Conservation (phyloP, 169 alveolate genomes). For the Plasmodium coatneyi region DNA sequence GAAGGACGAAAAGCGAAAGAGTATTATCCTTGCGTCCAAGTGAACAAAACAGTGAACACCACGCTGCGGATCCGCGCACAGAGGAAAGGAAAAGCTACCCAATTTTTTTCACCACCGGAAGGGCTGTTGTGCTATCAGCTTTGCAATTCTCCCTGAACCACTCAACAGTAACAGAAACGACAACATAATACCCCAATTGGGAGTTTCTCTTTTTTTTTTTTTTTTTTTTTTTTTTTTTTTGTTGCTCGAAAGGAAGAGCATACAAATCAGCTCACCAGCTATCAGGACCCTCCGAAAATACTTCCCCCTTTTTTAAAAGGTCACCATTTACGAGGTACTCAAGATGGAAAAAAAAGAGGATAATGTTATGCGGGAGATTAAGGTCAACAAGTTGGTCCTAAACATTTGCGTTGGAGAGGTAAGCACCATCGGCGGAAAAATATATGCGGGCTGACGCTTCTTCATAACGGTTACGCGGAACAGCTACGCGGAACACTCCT, state of each 20-base stretch:
- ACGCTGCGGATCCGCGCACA: not conserved
- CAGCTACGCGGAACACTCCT: too few relatives aligned
- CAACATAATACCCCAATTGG: not conserved
- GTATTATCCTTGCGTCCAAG: not conserved
- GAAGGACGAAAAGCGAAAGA: not conserved
- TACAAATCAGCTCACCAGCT: not conserved
- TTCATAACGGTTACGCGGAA: too few relatives aligned
- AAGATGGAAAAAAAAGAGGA: conserved; percentile 85
- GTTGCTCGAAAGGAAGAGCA: not conserved
- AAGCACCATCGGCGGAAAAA: conserved; percentile 14
- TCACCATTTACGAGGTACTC: not conserved
- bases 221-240: too few relatives aligned
- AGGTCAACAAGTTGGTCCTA: conserved; percentile 97
- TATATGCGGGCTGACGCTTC: too few relatives aligned
- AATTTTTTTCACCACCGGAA: too few relatives aligned
- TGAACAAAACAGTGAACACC: not conserved
- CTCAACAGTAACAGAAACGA: not conserved
- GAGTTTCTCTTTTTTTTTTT: not conserved
- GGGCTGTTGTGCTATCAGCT: too few relatives aligned
- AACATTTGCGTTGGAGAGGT: conserved; percentile 99
- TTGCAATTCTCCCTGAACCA: not conserved
- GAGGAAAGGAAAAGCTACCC: not conserved
- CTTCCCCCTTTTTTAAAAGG: not conserved
- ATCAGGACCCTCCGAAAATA: not conserved
- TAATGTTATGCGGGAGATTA: conserved; percentile 99